Percentiles rank a stretch among this genome's conserved stretches.
phyloP scores from a whole-genome alignment of 441 rosid species.

The Geranium incanum region DNA sequence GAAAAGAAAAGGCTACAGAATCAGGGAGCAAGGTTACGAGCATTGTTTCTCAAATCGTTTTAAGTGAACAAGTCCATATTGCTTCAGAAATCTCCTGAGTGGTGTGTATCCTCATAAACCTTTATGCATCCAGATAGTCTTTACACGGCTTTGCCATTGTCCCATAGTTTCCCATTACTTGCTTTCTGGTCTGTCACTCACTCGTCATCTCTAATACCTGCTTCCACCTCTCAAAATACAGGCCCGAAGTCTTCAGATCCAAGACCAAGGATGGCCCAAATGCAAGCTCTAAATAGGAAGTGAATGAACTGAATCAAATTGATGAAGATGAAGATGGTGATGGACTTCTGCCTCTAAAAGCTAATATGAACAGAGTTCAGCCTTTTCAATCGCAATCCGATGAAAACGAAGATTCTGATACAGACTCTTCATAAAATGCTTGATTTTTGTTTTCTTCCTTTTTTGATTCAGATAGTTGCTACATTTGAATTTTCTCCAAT shows the following conservation, averaged over 20 bases:
- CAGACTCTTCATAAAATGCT: conserved; percentile 32
- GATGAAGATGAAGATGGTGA: conserved; percentile 35
- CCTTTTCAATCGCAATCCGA: conserved; percentile 41
- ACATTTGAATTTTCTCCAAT: neutral
- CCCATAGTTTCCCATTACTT: neutral
- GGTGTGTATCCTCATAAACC: conserved; percentile 35
- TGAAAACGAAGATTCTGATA: conserved; percentile 27
- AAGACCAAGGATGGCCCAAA: conserved; percentile 26
- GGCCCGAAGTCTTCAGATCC: conserved; percentile 68
- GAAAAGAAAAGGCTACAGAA: conserved; percentile 70
- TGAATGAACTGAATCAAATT: conserved; percentile 31
- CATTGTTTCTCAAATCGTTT: conserved; percentile 75
- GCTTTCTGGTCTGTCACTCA: neutral
- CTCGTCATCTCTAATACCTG: neutral
- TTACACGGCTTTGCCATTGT: neutral
- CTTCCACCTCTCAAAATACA: conserved; percentile 24
- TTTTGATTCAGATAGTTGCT: neutral
- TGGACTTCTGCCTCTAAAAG: conserved; percentile 72
- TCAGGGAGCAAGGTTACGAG: conserved; percentile 84
- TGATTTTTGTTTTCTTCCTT: neutral
- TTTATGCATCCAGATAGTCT: conserved; percentile 9
- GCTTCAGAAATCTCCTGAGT: conserved; percentile 67
- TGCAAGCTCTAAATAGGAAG: conserved; percentile 28
- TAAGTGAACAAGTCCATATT: conserved; percentile 54
- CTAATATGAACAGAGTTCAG: conserved; percentile 61